Evolutionary conservation across 163 green algal species (phyloP).

Genomic region (Chlorella variabilis): DNA sequence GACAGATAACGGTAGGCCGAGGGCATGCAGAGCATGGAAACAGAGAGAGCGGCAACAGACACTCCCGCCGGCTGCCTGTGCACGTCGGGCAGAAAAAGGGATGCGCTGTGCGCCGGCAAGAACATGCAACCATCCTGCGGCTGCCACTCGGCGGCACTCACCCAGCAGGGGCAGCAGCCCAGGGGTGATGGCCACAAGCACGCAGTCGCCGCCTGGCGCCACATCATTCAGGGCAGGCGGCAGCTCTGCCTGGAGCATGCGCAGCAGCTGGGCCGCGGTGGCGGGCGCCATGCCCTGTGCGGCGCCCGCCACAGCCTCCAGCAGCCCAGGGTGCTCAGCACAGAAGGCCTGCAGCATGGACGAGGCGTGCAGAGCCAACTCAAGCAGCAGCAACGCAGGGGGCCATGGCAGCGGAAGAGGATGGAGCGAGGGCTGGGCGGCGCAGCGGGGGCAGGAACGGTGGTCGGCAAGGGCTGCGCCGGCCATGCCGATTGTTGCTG

Average conservation of each 20-base stretch:
- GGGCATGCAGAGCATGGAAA: no score
- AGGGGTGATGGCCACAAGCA: slow-evolving; percentile 9
- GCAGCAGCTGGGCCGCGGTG: not conserved
- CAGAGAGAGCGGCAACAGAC: no score
- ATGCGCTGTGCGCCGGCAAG: not conserved
- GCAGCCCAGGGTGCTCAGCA: slow-evolving; percentile 13
- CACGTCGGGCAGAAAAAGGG: not conserved
- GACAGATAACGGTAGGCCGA: no score
- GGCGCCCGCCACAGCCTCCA: slow-evolving; percentile 3
- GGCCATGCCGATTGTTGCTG: no score
- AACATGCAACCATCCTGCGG: no score
- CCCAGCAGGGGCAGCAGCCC: slow-evolving; percentile 22
- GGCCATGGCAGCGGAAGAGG: no score
- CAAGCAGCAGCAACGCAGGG: no score
- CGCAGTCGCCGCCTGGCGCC: slow-evolving; percentile 13
- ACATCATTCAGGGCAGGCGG: slow-evolving; percentile 13
- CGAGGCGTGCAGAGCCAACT: no score
- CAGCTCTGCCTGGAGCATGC: slow-evolving; percentile 6
- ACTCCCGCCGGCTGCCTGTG: no score
- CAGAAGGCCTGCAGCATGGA: slow-evolving; percentile 14
- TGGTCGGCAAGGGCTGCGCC: not conserved
- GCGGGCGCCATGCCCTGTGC: not conserved
- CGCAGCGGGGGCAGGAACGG: not conserved
- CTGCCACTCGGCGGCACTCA: no score
- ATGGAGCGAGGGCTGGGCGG: not conserved